Conservation (phyloP, 768 basidiomycete genomes). For the Mycena haematopus region DNA sequence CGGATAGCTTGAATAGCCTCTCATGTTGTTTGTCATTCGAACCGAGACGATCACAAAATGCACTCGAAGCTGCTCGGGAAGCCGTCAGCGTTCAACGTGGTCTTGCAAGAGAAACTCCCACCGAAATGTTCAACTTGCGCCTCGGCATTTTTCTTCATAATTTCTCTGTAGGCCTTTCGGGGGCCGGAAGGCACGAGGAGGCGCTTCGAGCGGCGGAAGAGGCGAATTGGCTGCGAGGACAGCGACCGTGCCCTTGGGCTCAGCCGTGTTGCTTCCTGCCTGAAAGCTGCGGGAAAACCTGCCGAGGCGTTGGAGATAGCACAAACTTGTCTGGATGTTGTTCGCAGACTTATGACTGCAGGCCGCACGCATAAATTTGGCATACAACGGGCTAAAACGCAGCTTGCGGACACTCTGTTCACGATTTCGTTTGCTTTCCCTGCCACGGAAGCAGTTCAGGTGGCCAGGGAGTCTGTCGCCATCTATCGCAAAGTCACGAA, state of each 20-base stretch:
- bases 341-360: background rate
- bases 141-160: constrained; percentile 25
- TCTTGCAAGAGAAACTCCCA: constrained; percentile 7
- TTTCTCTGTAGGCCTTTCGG: constrained; percentile 22
- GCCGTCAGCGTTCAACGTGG: constrained; percentile 26
- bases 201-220: constrained; percentile 25
- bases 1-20: constrained; percentile 21
- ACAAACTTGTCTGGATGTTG: constrained; percentile 17
- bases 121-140: constrained; percentile 6
- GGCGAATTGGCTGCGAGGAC: background rate
- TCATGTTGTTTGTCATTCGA: constrained; percentile 11
- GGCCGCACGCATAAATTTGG: background rate
- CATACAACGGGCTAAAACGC: background rate
- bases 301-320: constrained; percentile 7
- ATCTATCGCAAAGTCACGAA: constrained; percentile 16
- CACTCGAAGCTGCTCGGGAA: constrained; percentile 21
- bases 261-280: constrained; percentile 22
- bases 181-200: constrained; percentile 16
- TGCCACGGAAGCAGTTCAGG: background rate
- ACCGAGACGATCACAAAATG: constrained; percentile 4
- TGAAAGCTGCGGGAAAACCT: constrained; percentile 6
- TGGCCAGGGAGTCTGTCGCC: constrained; percentile 14
- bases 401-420: constrained; percentile 23
- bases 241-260: constrained; percentile 15
- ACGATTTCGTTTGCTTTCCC: constrained; percentile 17